Conservation (phyloP, 768 basidiomycete species). For the Boletus vinaceobasis region DNA sequence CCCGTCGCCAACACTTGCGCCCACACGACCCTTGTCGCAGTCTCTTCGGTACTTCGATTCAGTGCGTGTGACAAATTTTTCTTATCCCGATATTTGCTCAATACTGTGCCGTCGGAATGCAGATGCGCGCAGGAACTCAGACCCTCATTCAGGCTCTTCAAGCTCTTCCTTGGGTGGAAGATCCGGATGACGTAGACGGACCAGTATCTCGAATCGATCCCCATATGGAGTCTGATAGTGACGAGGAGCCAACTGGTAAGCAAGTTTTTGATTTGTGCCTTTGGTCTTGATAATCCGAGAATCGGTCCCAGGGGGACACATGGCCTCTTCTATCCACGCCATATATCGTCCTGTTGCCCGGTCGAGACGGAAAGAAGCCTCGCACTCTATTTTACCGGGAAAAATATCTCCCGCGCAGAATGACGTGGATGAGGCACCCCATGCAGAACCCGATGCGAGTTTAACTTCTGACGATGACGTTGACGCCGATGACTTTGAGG, state of each 20-base stretch:
- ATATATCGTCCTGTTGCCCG: constrained; percentile 81
- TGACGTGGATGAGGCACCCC: constrained; percentile 31
- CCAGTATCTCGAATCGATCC: constrained; percentile 40
- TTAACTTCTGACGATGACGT: constrained; percentile 50
- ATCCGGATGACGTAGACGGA: constrained; percentile 68
- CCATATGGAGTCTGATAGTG: constrained; percentile 54
- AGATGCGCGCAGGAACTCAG: constrained; percentile 89
- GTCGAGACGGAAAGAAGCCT: constrained; percentile 43
- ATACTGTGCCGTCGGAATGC: constrained; percentile 8
- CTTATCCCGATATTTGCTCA: not conserved
- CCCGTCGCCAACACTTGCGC: constrained; percentile 55
- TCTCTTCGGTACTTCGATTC: constrained; percentile 69
- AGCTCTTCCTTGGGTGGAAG: constrained; percentile 75
- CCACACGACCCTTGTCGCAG: constrained; percentile 43
- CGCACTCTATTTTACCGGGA: constrained; percentile 14
- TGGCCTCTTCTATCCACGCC: constrained; percentile 86
- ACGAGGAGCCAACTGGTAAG: constrained; percentile 50
- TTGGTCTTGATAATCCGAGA: not conserved
- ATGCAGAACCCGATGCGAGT: constrained; percentile 32
- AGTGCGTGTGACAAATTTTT: constrained; percentile 40
- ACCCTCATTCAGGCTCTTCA: constrained; percentile 87
- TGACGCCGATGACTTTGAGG: constrained; percentile 56
- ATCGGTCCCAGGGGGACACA: constrained; percentile 36
- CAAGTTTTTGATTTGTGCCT: constrained; percentile 15
- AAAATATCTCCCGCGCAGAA: constrained; percentile 7